Evolutionary conservation across 495 filamentous ascomycete species (phyloP).

Genomic region (Tuber microsphaerosporum): DNA sequence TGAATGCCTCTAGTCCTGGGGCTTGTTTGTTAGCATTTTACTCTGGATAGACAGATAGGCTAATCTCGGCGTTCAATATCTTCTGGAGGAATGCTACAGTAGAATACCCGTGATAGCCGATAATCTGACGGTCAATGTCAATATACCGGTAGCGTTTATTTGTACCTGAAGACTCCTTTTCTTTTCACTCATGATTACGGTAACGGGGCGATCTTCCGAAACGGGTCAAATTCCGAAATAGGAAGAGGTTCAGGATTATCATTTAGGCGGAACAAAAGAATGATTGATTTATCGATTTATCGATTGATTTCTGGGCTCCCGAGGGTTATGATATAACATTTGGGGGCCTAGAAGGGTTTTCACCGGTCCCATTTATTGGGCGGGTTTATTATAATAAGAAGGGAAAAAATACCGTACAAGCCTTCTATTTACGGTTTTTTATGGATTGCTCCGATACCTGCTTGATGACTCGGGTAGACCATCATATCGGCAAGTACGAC

Average conservation of each 20-base stretch:
- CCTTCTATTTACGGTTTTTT: conserved; percentile 17
- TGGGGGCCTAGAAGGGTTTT: not conserved
- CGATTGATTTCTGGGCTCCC: not conserved
- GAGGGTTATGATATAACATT: not conserved
- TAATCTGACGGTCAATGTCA: not conserved
- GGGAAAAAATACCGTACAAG: not conserved
- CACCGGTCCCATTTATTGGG: not conserved
- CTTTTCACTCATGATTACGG: not conserved
- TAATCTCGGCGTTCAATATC: not conserved
- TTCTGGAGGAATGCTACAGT: not conserved
- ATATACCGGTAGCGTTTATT: not conserved
- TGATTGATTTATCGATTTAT: not conserved
- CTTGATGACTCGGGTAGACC: conserved; percentile 88
- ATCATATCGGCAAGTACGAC: conserved; percentile 90
- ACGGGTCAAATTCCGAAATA: not conserved
- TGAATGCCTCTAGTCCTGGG: not conserved
- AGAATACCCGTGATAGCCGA: not conserved
- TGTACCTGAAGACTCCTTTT: not conserved
- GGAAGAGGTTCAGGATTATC: not conserved
- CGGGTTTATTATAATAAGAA: not conserved
- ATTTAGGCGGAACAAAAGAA: not conserved
- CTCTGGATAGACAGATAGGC: not conserved
- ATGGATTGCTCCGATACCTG: conserved; percentile 45
- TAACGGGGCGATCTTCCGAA: not conserved
- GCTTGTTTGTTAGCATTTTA: not conserved